phyloP scores from a whole-genome alignment of 306 rosid genomes.

The Trifolium repens region DNA sequence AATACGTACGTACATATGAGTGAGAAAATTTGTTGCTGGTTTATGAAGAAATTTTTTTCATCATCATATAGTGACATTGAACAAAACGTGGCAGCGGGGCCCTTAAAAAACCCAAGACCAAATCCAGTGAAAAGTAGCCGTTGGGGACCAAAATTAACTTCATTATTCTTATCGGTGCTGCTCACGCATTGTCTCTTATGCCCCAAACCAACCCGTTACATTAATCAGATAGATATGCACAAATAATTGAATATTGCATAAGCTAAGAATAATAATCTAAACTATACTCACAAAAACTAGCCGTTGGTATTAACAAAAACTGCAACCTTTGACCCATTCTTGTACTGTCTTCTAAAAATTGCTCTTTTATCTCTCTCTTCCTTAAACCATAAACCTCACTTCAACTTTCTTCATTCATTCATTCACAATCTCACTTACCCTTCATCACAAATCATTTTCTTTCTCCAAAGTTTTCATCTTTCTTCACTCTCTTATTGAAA shows the following conservation, averaged over 20 bases:
- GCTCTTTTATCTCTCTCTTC: constrained; percentile 15
- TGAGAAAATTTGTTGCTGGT: too few relatives aligned
- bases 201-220: constrained; percentile 62
- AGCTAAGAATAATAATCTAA: neutral
- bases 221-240: constrained; percentile 28
- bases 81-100: constrained; percentile 22
- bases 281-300: constrained; percentile 56
- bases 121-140: constrained; percentile 60
- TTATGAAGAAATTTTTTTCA: too few relatives aligned
- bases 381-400: constrained; percentile 38
- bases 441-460: constrained; percentile 31
- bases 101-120: constrained; percentile 36
- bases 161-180: constrained; percentile 21
- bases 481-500: constrained; percentile 18
- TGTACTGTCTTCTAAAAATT: neutral
- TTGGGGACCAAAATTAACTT: constrained; percentile 46
- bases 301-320: constrained; percentile 59
- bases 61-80: neutral
- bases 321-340: constrained; percentile 58
- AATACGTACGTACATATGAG: too few relatives aligned
- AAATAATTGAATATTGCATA: neutral
- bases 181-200: constrained; percentile 35
- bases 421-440: constrained; percentile 35
- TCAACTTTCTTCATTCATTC: constrained; percentile 41
- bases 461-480: neutral